Evolutionary conservation across 495 filamentous ascomycete species (phyloP).

Genomic region (Bombardia bombarda): DNA sequence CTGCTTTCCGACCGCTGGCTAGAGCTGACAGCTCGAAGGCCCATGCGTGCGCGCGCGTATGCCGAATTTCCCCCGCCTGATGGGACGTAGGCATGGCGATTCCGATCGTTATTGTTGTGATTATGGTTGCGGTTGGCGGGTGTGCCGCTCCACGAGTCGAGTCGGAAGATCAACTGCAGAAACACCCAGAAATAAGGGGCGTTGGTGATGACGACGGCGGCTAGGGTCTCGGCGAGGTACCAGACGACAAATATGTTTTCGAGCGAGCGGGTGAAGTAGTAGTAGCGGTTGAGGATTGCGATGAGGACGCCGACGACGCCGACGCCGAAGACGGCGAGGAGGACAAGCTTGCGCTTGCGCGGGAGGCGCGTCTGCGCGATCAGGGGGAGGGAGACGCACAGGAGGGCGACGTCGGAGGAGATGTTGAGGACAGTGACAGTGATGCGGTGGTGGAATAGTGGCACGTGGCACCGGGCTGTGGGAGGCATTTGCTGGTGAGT

Average conservation of each 20-base stretch:
- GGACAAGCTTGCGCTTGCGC: conserved; percentile 7
- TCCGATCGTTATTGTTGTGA: too few relatives aligned
- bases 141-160: conserved; percentile 8
- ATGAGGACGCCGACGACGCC: conserved; percentile 27
- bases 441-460: conserved; percentile 47
- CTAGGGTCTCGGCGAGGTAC: conserved; percentile 25
- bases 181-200: conserved; percentile 21
- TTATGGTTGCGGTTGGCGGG: too few relatives aligned
- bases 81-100: too few relatives aligned
- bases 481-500: background rate
- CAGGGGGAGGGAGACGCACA: conserved; percentile 23
- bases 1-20: too few relatives aligned
- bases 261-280: conserved; percentile 26
- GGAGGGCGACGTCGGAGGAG: conserved; percentile 23
- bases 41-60: too few relatives aligned
- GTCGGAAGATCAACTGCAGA: conserved; percentile 14
- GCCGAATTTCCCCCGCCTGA: too few relatives aligned
- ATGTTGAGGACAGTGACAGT: conserved; percentile 34
- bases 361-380: conserved; percentile 17
- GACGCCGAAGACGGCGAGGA: conserved; percentile 9
- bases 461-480: conserved; percentile 40
- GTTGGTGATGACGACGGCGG: conserved; percentile 23
- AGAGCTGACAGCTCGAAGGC: too few relatives aligned
- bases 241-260: conserved; percentile 26
- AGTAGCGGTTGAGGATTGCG: conserved; percentile 11